Conservation (phyloP, 2,329 filamentous ascomycete genomes). For the Penicillium aurantiogriseum region DNA sequence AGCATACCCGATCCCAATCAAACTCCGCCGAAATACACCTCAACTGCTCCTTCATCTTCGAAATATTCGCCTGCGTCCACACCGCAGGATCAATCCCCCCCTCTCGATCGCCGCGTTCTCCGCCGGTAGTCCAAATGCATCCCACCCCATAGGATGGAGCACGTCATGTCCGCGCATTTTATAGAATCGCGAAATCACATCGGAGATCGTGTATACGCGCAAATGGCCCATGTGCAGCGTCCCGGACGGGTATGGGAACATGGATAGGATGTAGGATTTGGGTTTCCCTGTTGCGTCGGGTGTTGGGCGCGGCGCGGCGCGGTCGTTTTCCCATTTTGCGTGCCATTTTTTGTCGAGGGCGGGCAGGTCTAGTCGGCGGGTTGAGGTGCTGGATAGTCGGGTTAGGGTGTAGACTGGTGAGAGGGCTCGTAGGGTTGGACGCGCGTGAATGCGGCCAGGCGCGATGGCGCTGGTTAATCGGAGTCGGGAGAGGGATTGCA, state of each 20-base stretch:
- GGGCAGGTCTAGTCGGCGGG: conserved; percentile 43
- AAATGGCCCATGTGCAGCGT: conserved; percentile 83
- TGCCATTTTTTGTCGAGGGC: conserved; percentile 57
- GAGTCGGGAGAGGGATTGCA: conserved; percentile 30
- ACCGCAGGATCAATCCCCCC: conserved; percentile 70
- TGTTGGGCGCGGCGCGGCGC: conserved; percentile 1
- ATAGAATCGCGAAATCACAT: conserved; percentile 75
- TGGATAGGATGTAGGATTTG: conserved; percentile 72
- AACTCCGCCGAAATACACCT: conserved; percentile 75
- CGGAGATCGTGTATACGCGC: conserved; percentile 85
- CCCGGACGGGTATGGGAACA: conserved; percentile 93
- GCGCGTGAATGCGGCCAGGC: conserved; percentile 19
- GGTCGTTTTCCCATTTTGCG: conserved; percentile 44
- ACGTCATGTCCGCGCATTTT: conserved; percentile 72
- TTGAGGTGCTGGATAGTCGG: conserved; percentile 29
- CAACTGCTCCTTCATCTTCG: conserved; percentile 80
- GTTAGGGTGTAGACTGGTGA: conserved; percentile 15
- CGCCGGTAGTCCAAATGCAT: conserved; percentile 85
- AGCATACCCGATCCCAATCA: conserved; percentile 75
- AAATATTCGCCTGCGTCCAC: conserved; percentile 81
- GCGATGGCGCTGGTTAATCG: conserved; percentile 26
- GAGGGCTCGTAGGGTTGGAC: conserved; percentile 12
- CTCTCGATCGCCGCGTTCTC: conserved; percentile 88
- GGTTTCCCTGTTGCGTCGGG: conserved; percentile 28
- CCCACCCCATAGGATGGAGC: conserved; percentile 90